phyloP scores from a whole-genome alignment of 176 grass and related monocot genomes.

The Aegilops tauschii region DNA sequence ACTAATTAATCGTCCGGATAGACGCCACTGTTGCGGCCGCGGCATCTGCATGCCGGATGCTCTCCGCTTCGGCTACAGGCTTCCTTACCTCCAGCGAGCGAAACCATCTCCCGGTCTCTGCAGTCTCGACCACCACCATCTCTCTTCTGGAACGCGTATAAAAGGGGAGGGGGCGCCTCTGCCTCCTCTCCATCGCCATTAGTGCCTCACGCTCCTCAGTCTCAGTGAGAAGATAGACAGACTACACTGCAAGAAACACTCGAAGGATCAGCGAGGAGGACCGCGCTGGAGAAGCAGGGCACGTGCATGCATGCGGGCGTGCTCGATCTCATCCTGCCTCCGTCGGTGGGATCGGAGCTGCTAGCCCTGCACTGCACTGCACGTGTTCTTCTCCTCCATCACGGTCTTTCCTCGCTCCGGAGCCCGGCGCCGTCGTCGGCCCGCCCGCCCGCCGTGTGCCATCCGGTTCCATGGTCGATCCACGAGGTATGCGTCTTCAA shows the following conservation, averaged over 20 bases:
- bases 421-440: not conserved
- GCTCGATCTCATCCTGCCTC: not conserved
- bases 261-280: constrained; percentile 12
- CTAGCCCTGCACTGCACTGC: not conserved
- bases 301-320: constrained; percentile 39
- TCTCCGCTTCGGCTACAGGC: not conserved
- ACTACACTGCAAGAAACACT: too few species aligned
- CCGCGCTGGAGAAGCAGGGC: constrained; percentile 68
- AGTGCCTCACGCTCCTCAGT: not conserved
- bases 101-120: not conserved
- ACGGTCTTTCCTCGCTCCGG: constrained; percentile 37
- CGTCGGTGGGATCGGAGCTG: not conserved
- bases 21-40: not conserved
- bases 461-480: not conserved
- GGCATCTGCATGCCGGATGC: not conserved
- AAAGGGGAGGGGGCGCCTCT: not conserved
- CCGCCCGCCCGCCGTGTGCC: not conserved
- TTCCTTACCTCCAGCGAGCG: not conserved
- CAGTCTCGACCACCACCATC: not conserved
- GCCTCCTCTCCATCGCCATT: not conserved
- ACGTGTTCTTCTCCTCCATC: constrained; percentile 64
- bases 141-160: not conserved
- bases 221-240: too few species aligned
- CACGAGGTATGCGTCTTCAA: not conserved
- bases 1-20: not conserved